Evolutionary conservation across 768 basidiomycete genomes (phyloP), one percentile per base, ranked within the genome.

Genomic region (Russula brevipes): DNA sequence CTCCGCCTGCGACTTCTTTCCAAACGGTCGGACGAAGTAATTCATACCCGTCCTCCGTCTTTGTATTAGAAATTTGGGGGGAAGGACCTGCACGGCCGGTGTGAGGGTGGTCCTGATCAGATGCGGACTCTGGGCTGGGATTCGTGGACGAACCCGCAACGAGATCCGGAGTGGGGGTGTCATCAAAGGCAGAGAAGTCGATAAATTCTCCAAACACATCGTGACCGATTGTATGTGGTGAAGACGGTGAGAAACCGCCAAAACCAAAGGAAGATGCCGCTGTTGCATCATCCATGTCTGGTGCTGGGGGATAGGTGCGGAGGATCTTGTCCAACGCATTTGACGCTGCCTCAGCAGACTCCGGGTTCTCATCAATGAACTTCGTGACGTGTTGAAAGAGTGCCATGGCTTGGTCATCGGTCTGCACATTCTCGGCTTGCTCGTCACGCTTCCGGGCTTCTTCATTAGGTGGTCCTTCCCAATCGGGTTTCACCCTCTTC

Each of bases 1-100:
- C 87, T 56, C 88, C 88, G 46, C 87, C 87, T 68, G 89, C 87
- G 41, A 91, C 83, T 72, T 88, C 88, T 70, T 83, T 82, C 77
- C 82, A 84, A 57, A 81, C 72, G 51, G 84, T 83, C 42, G 88
- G 73, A 54, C 84, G 79, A 61, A 88, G 75, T 35, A 79, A 76
- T 69, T 88, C 65, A 24, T 60, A 58, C 3, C 49, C 83, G 11
- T 75, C 72, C 47, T 75, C 76, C 11, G 56, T 41, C 24, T 86
- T 84, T 60, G 87, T 85, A 42, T 73, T 75, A 84, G 42, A 73
- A 35, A 67, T 73, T 70, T 50, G 63, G 67, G 63, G 72, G 49
- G 71, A 74, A 68, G 84, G 83, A 58, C 78, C 79, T 39, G 73
- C 65, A 38, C 61, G 64, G 49, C 76, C 77, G 57, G 79, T 70